Evolutionary conservation across 1,139 yeast genomes (phyloP), one percentile per base, ranked within the genome.

Genomic region (Diutina siamensis): DNA sequence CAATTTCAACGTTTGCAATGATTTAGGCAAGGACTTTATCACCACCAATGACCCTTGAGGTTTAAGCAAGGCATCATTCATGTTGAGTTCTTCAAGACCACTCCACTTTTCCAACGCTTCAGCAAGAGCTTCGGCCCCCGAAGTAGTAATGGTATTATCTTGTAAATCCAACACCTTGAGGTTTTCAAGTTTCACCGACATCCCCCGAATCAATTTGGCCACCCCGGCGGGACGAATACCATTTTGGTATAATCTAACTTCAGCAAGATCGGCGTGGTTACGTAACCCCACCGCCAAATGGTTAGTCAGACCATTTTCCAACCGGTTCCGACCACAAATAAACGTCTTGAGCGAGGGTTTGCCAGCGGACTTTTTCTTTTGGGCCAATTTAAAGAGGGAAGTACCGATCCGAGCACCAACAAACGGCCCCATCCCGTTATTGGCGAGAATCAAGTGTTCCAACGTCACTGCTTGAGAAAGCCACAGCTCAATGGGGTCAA

Each of bases 381-480:
- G 63, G n/a, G 94, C 79, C 54, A 89, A 73, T 55, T 74, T 73
- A 64, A 72, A 86, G 48, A 92, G 74, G 4, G 95, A 86, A 52
- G 78, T 78, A 49, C 97, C 98, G 52, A 92, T 84, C 62, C 95
- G 76, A 46, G 94, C 83, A 55, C 98, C 98, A 0, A 97, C 95
- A 62, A 83, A 84, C 28, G 98, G 98, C 20, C 98, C 98, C 79
- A 92, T 82, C 47, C 98, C 98, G 61, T 94, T 92, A 65, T 92
- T 92, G 44, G 96, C 83, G 52, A 94, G 71, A 52, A 86, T 80
- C 61, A 94, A 74, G 59, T 92, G 96, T 62, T 85, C 83, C 49
- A 92, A 67, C 22, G 95, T 80, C 17, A 78, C 72, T 44, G 94
- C 95, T 55, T 80, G 73, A 15, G 85, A 67, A 51, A 94, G 70